A percentile compares a stretch with the other conserved stretches of the same genome.
Evolutionary conservation across 78 protist species (phyloP).

Genomic region (Carpediemonas membranifera): DNA sequence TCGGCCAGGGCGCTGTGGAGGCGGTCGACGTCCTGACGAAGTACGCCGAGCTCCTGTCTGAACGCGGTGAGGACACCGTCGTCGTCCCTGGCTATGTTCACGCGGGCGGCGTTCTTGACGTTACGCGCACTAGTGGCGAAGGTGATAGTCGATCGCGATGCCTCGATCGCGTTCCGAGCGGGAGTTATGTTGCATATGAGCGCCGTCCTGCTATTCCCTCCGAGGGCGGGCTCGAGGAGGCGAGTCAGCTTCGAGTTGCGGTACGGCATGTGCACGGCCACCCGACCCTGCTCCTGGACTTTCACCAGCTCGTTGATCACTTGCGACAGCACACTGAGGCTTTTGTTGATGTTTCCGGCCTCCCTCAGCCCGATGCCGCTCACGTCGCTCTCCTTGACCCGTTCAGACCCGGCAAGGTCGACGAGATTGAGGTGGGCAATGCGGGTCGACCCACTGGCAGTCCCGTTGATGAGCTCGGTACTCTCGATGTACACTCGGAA

Average conservation of each 20-base stretch:
- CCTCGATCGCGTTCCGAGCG: too few relatives aligned
- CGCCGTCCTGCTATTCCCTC: conserved; percentile 35
- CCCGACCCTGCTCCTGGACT: neutral
- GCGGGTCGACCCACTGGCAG: neutral
- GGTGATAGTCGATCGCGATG: too few relatives aligned
- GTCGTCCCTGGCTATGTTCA: too few relatives aligned
- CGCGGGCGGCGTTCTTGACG: too few relatives aligned
- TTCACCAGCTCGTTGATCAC: conserved; percentile 1
- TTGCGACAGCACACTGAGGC: neutral
- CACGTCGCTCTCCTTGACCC: neutral
- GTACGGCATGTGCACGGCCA: conserved; percentile 19
- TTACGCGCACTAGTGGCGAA: too few relatives aligned
- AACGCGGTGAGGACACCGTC: too few relatives aligned
- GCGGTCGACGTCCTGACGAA: too few relatives aligned
- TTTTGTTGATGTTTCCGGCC: neutral
- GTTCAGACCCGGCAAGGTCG: conserved; percentile 15
- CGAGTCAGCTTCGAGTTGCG: conserved; percentile 5
- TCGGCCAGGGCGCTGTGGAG: too few relatives aligned
- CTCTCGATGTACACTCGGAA: neutral
- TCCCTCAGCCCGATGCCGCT: conserved; percentile 4
- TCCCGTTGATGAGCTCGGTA: neutral
- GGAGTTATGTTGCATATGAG: conserved; percentile 49
- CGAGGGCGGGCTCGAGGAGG: conserved; percentile 11
- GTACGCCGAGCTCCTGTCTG: too few relatives aligned
- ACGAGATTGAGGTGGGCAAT: neutral